phyloP scores from a whole-genome alignment of 345 rosid species.

The Durio zibethinus region DNA sequence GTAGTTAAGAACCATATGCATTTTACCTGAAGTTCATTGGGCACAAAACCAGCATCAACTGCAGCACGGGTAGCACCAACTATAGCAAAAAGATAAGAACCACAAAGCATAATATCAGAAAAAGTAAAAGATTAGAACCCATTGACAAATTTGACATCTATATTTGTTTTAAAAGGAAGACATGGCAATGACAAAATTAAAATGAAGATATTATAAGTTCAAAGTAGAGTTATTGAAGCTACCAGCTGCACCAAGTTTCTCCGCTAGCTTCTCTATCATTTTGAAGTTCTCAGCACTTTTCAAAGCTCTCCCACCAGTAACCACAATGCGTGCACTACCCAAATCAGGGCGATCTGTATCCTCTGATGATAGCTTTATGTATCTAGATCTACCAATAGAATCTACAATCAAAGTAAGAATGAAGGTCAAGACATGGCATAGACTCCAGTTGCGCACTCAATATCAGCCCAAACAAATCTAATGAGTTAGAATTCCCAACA shows the following conservation, averaged over 20 bases:
- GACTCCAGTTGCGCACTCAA: background rate
- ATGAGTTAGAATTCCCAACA: background rate
- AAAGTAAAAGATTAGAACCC: background rate
- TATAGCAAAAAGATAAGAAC: slow-evolving; percentile 23
- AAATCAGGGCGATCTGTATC: slow-evolving; percentile 95
- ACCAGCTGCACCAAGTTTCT: slow-evolving; percentile 98
- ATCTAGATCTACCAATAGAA: slow-evolving; percentile 61
- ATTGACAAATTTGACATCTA: background rate
- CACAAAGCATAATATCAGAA: background rate
- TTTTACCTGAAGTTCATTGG: slow-evolving; percentile 92
- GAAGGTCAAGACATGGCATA: background rate
- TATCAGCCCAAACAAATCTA: background rate
- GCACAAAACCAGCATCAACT: slow-evolving; percentile 98
- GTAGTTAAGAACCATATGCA: slow-evolving; percentile 3
- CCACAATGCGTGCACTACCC: slow-evolving; percentile 80
- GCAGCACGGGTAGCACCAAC: slow-evolving; percentile 99
- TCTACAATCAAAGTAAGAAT: slow-evolving; percentile 39
- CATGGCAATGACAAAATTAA: background rate
- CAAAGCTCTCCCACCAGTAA: slow-evolving; percentile 90
- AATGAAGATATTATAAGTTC: background rate
- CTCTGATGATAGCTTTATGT: slow-evolving; percentile 59
- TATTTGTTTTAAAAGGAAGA: background rate
- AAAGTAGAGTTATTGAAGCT: background rate
- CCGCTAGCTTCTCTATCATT: slow-evolving; percentile 94
- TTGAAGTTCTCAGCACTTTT: slow-evolving; percentile 91